A percentile compares a stretch with the other conserved stretches of the same genome.
These are phyloP conservation scores for Lichtheimia corymbifera DNA, from an alignment of 371 early-diverging fungal genomes.

Conservation along the genomic window DNA sequence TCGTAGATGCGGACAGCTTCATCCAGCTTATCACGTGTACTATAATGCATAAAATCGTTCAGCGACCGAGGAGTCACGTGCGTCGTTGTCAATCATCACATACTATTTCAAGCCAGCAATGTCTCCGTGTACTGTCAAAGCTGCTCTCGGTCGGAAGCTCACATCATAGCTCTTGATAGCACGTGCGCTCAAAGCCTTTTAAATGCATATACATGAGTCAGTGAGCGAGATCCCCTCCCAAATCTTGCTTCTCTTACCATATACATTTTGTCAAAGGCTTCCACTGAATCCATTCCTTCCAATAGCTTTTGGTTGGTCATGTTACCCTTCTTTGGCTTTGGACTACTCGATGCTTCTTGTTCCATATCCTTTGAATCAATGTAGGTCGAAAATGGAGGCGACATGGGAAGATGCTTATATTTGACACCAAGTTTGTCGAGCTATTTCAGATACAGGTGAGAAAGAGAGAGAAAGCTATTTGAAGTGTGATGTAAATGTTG, in stretches of 20 bases:
- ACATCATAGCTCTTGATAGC: slow-evolving; percentile 73
- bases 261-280: slow-evolving; percentile 76
- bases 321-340: slow-evolving; percentile 22
- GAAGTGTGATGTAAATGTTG: background rate
- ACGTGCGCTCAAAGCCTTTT: slow-evolving; percentile 58
- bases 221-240: background rate
- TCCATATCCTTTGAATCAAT: slow-evolving; percentile 30
- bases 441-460: slow-evolving; percentile 26
- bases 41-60: slow-evolving; percentile 18
- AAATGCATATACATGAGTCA: background rate
- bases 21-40: slow-evolving; percentile 63
- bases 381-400: slow-evolving; percentile 59
- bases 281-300: slow-evolving; percentile 60
- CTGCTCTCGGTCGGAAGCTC: slow-evolving; percentile 62
- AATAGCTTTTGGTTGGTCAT: slow-evolving; percentile 70
- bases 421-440: slow-evolving; percentile 74
- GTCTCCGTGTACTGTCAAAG: slow-evolving; percentile 69
- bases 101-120: slow-evolving; percentile 81
- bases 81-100: slow-evolving; percentile 14
- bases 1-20: slow-evolving; percentile 73
- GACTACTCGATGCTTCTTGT: slow-evolving; percentile 7
- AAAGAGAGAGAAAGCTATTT: background rate
- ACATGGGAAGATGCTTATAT: slow-evolving; percentile 52
- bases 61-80: background rate
- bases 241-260: slow-evolving; percentile 49